A percentile compares a stretch with the other conserved stretches of the same genome.
Evolutionary conservation across 2,329 filamentous ascomycete genomes (phyloP).

Genomic region (Paraphoma sp.): DNA sequence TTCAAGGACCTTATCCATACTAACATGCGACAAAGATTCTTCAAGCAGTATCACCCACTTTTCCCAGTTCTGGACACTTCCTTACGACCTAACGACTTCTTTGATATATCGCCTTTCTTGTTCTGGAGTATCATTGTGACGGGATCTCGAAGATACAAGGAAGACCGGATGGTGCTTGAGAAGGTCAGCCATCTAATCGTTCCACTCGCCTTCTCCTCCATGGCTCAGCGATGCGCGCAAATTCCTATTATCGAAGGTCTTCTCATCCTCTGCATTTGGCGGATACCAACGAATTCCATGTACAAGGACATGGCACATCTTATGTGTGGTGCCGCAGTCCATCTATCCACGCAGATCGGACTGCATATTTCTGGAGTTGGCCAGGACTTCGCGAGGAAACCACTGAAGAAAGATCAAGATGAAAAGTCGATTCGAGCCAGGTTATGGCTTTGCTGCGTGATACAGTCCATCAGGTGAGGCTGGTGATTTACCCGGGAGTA

Average conservation of each 20-base stretch:
- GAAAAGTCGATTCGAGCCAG: conserved; percentile 44
- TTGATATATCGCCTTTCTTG: conserved; percentile 44
- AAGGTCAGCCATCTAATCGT: conserved; percentile 43
- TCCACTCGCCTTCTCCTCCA: conserved; percentile 46
- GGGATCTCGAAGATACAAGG: conserved; percentile 46
- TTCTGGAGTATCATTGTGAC: conserved; percentile 52
- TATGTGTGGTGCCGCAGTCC: conserved; percentile 49
- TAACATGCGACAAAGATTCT: conserved; percentile 30
- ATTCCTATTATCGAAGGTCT: conserved; percentile 50
- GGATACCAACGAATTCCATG: conserved; percentile 50
- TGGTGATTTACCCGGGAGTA: neutral
- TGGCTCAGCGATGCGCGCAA: conserved; percentile 44
- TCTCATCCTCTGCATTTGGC: conserved; percentile 50
- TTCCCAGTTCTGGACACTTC: conserved; percentile 44
- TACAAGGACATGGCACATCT: conserved; percentile 50
- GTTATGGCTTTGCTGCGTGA: conserved; percentile 48
- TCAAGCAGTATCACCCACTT: conserved; percentile 41
- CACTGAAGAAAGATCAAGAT: conserved; percentile 43
- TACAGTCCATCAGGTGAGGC: conserved; percentile 43
- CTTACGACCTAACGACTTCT: conserved; percentile 41
- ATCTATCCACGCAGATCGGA: conserved; percentile 51
- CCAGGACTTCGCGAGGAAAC: conserved; percentile 50
- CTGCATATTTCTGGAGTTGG: conserved; percentile 48
- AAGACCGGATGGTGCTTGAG: conserved; percentile 45
- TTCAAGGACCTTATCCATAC: neutral